Percentiles rank a stretch among this genome's conserved stretches.
phyloP scores from a whole-genome alignment of 2,329 filamentous ascomycete species.

The Emergomyces pasteurianus region DNA sequence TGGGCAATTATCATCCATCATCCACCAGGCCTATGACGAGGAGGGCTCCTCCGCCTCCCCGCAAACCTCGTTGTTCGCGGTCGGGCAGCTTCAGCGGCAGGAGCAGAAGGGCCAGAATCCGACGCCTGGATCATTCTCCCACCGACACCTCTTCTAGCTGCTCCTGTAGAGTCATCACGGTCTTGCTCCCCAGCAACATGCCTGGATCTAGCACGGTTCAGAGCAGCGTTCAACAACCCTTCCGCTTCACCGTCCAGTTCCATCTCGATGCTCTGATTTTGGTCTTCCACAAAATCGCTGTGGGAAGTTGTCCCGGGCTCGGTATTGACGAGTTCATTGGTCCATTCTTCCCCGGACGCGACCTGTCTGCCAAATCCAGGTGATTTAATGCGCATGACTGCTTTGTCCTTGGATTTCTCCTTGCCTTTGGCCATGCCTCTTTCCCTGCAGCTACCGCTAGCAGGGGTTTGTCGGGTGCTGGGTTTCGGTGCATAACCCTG shows the following conservation, averaged over 20 bases:
- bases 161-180: background rate
- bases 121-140: background rate
- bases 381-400: slow-evolving; percentile 13
- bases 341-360: slow-evolving; percentile 22
- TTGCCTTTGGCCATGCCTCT: slow-evolving; percentile 18
- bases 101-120: background rate
- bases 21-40: slow-evolving; percentile 3
- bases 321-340: slow-evolving; percentile 24
- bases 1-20: background rate
- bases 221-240: slow-evolving; percentile 27
- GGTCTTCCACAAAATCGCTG: slow-evolving; percentile 12
- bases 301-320: slow-evolving; percentile 12
- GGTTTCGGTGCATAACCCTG: slow-evolving; percentile 2
- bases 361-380: background rate
- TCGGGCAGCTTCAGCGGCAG: background rate
- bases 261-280: slow-evolving; percentile 25
- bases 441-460: slow-evolving; percentile 11
- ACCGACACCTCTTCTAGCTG: background rate
- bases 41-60: slow-evolving; percentile 7
- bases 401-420: slow-evolving; percentile 14
- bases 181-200: background rate
- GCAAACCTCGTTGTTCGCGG: slow-evolving; percentile 5
- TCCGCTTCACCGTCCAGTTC: slow-evolving; percentile 34
- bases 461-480: background rate
- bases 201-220: slow-evolving; percentile 16